Evolutionary conservation across 306 rosid species (phyloP), one percentile per base, ranked within the genome.

Genomic region (Corylus heterophylla): DNA sequence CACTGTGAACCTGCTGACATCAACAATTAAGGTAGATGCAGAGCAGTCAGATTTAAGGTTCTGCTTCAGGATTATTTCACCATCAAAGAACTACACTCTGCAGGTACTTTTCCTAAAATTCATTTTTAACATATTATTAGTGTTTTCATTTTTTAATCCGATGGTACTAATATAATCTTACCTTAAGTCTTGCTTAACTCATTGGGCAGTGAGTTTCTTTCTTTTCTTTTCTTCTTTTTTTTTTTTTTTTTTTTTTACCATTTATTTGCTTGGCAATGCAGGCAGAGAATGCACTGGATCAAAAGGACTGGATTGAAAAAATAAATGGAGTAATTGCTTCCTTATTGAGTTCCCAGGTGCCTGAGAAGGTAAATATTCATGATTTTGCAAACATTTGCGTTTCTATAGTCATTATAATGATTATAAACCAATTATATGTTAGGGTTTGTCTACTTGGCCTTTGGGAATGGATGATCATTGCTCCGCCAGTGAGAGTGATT

Each of bases 221-320:
- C 14, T 52, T 3, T 31, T 31, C 2, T 31, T 52, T 1, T 51
- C 25, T 51, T 11, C 4, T 51, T 51, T 13, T 52, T 12, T 14
- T 52, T 16, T 14, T 16, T 52, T 52, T 52, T 16, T 52, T 7
- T n/a, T 61, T 74, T 20, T 66, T 13, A 49, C 16, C 62, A 18
- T 8, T 17, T 55, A 35, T 20, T 69, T 27, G 69, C 50, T 76
- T 9, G 44, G 79, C 61, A 72, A 79, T 86, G 83, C 89, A 90
- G 95, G 97, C 97, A 39, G 96, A 92, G 86, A 92, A 88, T 89
- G 88, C 96, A 14, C 63, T 83, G 67, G 97, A 92, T 84, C 95
- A 89, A 82, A 92, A 88, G 92, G 97, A 90, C 66, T 92, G 97
- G 97, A 90, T 90, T 82, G 92, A 92, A 82, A 92, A 92, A 82